Conservation (phyloP, 2,329 filamentous ascomycete genomes). For the Aspergillus quadrilineatus region DNA sequence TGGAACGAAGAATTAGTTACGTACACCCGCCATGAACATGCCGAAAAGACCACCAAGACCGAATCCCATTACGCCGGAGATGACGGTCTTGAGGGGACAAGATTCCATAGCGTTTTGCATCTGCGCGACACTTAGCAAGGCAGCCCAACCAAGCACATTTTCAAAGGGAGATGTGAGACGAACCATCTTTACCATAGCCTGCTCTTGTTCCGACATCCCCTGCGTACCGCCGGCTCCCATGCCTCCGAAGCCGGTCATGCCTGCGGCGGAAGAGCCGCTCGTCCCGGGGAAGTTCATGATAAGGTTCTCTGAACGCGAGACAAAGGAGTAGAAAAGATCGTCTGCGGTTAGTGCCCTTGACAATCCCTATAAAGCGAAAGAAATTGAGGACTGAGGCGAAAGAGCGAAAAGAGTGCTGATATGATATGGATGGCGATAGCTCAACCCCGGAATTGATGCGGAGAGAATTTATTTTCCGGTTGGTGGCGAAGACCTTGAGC, state of each 20-base stretch:
- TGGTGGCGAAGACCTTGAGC: background rate
- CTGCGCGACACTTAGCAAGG: slow-evolving; percentile 44
- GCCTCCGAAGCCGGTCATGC: slow-evolving; percentile 27
- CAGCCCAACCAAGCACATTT: background rate
- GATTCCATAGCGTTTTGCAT: slow-evolving; percentile 87
- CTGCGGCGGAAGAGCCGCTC: slow-evolving; percentile 26
- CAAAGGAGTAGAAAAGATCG: background rate
- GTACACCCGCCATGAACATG: slow-evolving; percentile 94
- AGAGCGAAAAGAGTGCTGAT: background rate
- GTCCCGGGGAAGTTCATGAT: slow-evolving; percentile 39
- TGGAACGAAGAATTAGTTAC: slow-evolving; percentile 32
- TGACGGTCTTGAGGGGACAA: slow-evolving; percentile 81
- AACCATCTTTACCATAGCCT: slow-evolving; percentile 50
- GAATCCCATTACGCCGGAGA: slow-evolving; percentile 92
- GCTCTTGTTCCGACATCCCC: slow-evolving; percentile 49
- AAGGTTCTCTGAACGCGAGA: background rate
- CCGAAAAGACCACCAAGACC: slow-evolving; percentile 92
- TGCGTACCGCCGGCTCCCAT: slow-evolving; percentile 25
- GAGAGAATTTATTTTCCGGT: slow-evolving; percentile 39
- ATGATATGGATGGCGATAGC: background rate
- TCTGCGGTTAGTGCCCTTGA: background rate
- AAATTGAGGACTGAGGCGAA: background rate
- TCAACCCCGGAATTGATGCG: slow-evolving; percentile 21
- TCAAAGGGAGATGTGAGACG: background rate
- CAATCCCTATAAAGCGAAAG: background rate